Base-by-base conservation (phyloP, 2,329 filamentous ascomycete species). In the Diaporthe vaccinii region DNA sequence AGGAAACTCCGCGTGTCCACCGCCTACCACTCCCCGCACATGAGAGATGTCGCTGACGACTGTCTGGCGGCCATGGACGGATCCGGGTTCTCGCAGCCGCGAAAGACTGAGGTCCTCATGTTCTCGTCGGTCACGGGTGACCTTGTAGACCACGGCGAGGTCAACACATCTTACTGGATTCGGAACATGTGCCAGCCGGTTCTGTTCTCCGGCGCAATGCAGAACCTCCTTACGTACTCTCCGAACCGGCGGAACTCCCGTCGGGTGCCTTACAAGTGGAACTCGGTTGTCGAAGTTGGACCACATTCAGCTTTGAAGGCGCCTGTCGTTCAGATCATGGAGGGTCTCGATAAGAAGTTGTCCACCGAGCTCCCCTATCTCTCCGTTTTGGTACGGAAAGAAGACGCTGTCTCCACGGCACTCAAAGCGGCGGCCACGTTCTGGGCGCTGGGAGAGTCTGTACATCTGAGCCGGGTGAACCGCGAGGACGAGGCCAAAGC, bases 21-120 rank as follows among this genome's bases (percentile, higher is more conserved):
- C 17, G 80, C 79, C 3, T 81, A 81, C 61, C 77, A 80, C 57
- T 84, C 82, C 5, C 79, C 79, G 17, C 82, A 84, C 61, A 84
- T 84, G 82, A 75, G 77, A 22, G 51, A 75, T 3, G 78, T 83
- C 9, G 79, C 78, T 7, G 73, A 79, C 0, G 78, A 80, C 36
- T 83, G 83, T 51, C 59, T 77, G 0, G 69, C 75, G 25, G 36
- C 71, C 20, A 68, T 78, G 51, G 73, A 76, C 4, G n/a, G 20
- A 2, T 15, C 49, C n/a, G 46, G 15, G n/a, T 20, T 59, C 4
- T 53, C 46, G 12, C 53, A 39, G 36, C 12, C 62, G 78, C 5
- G 36, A 74, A 20, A 34, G 12, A 62, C 57, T 4, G 36, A n/a
- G 7, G 15, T 34, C 9, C 46, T 25, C 8, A 68, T 73, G 59